These are phyloP conservation scores for Penicillium aurantiogriseum DNA, from an alignment of 2,329 filamentous ascomycete species.

Conservation along the genomic window DNA sequence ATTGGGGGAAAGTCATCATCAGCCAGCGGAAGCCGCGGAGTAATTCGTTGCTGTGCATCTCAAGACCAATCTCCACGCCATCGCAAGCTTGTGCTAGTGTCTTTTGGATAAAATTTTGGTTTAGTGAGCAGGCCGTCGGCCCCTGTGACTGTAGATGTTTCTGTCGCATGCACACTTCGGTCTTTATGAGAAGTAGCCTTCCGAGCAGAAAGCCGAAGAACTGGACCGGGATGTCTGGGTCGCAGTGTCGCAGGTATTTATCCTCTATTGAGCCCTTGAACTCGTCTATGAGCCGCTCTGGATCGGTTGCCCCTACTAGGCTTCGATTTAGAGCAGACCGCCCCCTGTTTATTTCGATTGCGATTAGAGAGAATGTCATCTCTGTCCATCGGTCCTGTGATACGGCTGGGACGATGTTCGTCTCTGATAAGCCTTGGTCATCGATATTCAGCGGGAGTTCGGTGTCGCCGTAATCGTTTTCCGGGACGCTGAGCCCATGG, in stretches of 20 bases:
- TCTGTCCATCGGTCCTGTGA: constrained; percentile 56
- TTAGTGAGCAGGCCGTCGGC: constrained; percentile 8
- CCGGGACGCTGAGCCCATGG: constrained; percentile 54
- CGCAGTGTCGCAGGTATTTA: constrained; percentile 51
- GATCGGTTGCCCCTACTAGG: background rate
- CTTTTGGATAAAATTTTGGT: constrained; percentile 29
- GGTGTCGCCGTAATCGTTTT: constrained; percentile 47
- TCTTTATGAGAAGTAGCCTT: constrained; percentile 34
- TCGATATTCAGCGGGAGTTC: constrained; percentile 49
- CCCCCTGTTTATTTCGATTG: constrained; percentile 52
- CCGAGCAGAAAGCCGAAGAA: constrained; percentile 33
- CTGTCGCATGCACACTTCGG: constrained; percentile 37
- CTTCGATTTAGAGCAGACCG: constrained; percentile 12
- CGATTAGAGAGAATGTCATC: constrained; percentile 57
- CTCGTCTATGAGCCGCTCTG: constrained; percentile 42
- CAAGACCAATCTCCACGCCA: constrained; percentile 35
- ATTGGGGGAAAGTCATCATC: constrained; percentile 44
- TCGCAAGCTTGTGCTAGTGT: constrained; percentile 37
- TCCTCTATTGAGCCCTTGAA: constrained; percentile 50
- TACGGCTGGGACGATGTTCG: constrained; percentile 49
- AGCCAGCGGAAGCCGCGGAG: constrained; percentile 42
- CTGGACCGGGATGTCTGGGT: constrained; percentile 52
- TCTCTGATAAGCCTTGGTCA: constrained; percentile 52
- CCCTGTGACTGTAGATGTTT: constrained; percentile 19
- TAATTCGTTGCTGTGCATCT: constrained; percentile 38